Base-by-base conservation (phyloP, 768 basidiomycete genomes). In the Pholiota microspora region DNA sequence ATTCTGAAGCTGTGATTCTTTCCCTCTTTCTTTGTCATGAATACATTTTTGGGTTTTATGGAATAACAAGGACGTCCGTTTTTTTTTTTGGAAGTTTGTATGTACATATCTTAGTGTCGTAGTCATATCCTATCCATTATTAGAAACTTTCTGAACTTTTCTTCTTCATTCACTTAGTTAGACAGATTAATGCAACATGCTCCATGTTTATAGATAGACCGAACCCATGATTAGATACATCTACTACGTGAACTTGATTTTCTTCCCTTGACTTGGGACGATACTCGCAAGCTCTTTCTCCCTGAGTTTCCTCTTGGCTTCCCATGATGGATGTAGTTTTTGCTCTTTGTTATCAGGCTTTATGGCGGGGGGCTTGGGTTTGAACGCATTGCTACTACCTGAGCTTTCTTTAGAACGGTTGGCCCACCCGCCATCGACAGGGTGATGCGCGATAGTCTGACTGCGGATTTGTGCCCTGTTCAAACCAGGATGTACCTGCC, bases 281-380 rank as follows among this genome's bases (percentile, higher is more conserved):
- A 88, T 86, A 6, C 74, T 74, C n/a, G 73, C 76, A 59, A 76
- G 80, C 59, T 82, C 76, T 71, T 81, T 84, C 73, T 88, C 83
- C 71, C 89, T 92, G 55, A 86, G 69, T 68, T 83, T 86, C 70
- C 79, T 80, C 73, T 95, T 98, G 5, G 97, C 97, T 69, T 92
- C 92, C 96, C 97, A 99, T 12, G 93, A 96, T 2, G 97, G 96
- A 71, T 99, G 97, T 52, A 97, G 59, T 27, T 82, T 76, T 56
- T 67, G 64, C 18, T 70, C 66, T 66, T 77, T 67, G 4, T 47
- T 58, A 51, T 51, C 57, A 54, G 21, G 40, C 40, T 50, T 58
- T 44, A 25, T 28, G 49, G 51, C 57, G 47, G 58, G n/a, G 9
- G 32, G 34, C 44, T 59, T 31, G 12, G 29, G 29, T 31, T 34